Evolutionary conservation across 139 green algal species (phyloP).

Genomic region (Micractinium conductrix): DNA sequence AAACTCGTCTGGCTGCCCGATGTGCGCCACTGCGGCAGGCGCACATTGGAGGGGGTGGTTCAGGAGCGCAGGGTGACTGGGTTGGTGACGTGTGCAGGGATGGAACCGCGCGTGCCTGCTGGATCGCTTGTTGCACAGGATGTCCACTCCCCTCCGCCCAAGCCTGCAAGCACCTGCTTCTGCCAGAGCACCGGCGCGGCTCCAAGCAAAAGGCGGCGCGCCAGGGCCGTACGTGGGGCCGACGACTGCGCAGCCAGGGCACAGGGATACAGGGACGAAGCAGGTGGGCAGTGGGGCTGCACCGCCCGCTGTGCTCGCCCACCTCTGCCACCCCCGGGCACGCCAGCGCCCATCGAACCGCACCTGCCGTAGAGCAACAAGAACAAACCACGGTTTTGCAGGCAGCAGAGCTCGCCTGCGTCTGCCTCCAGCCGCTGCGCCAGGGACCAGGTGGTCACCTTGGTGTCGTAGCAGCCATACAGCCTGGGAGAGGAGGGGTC

Average conservation of each 20-base stretch:
- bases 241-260: background rate
- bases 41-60: too few relatives aligned
- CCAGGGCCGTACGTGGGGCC: background rate
- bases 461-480: slow-evolving; percentile 70
- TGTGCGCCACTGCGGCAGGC: background rate
- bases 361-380: too few relatives aligned
- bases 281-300: background rate
- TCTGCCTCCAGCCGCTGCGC: slow-evolving; percentile 51
- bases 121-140: too few relatives aligned
- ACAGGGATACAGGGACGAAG: background rate
- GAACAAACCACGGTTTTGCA: too few relatives aligned
- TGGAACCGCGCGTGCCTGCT: too few relatives aligned
- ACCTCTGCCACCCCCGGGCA: background rate
- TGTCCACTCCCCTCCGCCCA: too few relatives aligned
- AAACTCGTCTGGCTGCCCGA: slow-evolving; percentile 10
- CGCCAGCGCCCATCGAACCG: too few relatives aligned
- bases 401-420: slow-evolving; percentile 56
- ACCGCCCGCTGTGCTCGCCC: background rate
- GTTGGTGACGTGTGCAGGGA: too few relatives aligned
- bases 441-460: slow-evolving; percentile 55
- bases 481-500: slow-evolving; percentile 40
- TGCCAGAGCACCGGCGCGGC: background rate
- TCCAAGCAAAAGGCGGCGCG: slow-evolving; percentile 23
- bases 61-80: too few relatives aligned
- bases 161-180: too few relatives aligned